phyloP scores from a whole-genome alignment of 2,329 filamentous ascomycete genomes.

The Cryphonectria nitschkei region DNA sequence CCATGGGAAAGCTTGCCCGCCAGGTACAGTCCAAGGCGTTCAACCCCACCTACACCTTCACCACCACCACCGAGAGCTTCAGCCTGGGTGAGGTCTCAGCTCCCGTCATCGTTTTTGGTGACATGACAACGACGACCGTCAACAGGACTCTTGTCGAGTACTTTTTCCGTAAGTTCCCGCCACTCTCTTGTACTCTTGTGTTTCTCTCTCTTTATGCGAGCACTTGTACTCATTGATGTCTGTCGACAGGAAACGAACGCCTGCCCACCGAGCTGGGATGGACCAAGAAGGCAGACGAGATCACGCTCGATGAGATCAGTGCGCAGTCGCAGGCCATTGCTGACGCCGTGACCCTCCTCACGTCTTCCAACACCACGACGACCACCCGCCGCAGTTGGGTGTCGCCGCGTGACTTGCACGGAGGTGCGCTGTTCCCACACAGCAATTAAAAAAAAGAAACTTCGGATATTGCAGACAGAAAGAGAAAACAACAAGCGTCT shows the following conservation, averaged over 20 bases:
- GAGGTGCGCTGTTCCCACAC: background rate
- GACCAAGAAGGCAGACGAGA: constrained; percentile 12
- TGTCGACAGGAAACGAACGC: constrained; percentile 31
- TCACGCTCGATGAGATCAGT: constrained; percentile 10
- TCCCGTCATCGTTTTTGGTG: constrained; percentile 54
- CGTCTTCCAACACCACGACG: constrained; percentile 3
- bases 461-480: background rate
- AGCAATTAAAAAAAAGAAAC: background rate
- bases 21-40: constrained; percentile 47
- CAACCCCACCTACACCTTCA: constrained; percentile 55
- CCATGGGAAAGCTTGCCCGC: constrained; percentile 50
- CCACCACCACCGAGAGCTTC: constrained; percentile 45
- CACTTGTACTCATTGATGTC: background rate
- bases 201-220: background rate
- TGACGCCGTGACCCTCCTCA: background rate
- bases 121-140: constrained; percentile 44
- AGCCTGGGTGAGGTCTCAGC: constrained; percentile 55
- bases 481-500: background rate
- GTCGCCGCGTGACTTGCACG: background rate
- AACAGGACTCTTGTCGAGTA: constrained; percentile 46
- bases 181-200: background rate
- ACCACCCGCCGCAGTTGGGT: background rate
- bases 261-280: constrained; percentile 33
- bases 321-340: background rate
- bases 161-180: constrained; percentile 47